A percentile compares a stretch with the other conserved stretches of the same genome.
These are phyloP conservation scores for Rhodotorula sp. DNA, from an alignment of 1,284 basidiomycete species.

Conservation along the genomic window DNA sequence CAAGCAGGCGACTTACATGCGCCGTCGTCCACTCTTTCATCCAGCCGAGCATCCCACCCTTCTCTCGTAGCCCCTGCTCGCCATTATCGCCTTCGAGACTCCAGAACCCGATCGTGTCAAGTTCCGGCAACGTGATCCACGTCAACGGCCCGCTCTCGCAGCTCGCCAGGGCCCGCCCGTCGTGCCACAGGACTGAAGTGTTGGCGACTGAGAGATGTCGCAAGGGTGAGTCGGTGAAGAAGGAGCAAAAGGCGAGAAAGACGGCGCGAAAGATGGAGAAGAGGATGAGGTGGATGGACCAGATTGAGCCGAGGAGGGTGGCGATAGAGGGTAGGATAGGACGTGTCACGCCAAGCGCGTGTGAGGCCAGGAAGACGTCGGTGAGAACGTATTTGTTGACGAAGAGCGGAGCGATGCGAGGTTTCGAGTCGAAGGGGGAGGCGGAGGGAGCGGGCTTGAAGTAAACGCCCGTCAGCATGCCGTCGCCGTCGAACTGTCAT, in stretches of 20 bases:
- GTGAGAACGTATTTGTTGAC: constrained; percentile 51
- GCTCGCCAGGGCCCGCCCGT: constrained; percentile 53
- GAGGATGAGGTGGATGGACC: constrained; percentile 50
- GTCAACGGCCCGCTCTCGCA: constrained; percentile 56
- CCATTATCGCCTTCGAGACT: constrained; percentile 42
- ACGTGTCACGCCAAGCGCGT: constrained; percentile 45
- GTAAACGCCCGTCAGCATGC: constrained; percentile 56
- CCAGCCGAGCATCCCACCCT: constrained; percentile 33
- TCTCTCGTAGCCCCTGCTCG: constrained; percentile 41
- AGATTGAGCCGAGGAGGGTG: constrained; percentile 53
- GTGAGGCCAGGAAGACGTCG: constrained; percentile 47
- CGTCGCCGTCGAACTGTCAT: constrained; percentile 51
- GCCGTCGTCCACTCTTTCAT: constrained; percentile 56
- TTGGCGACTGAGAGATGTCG: constrained; percentile 54
- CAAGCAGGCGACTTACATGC: constrained; percentile 41
- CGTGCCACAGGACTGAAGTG: constrained; percentile 53
- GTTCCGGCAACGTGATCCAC: constrained; percentile 52
- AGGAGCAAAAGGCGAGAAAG: constrained; percentile 48
- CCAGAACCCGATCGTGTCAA: constrained; percentile 54
- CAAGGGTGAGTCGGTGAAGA: constrained; percentile 46
- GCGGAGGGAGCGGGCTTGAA: constrained; percentile 46
- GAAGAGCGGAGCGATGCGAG: constrained; percentile 43
- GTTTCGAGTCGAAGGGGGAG: background rate
- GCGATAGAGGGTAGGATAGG: constrained; percentile 55
- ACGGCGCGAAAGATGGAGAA: constrained; percentile 51